Conservation (phyloP, 306 rosid species). For the Ceratonia siliqua region DNA sequence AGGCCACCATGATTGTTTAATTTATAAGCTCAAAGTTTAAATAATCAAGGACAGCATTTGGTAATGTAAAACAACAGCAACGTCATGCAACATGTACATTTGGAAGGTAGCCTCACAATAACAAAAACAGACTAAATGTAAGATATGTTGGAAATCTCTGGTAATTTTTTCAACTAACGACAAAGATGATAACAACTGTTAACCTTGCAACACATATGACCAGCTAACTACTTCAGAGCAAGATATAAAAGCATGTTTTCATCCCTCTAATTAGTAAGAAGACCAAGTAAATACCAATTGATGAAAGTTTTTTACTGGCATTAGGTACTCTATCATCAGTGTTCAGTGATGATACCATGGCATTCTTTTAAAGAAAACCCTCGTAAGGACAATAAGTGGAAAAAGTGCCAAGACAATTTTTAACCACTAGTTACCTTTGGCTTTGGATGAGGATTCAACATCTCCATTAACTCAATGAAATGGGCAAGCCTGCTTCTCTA, state of each 20-base stretch:
- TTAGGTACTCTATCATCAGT: background rate
- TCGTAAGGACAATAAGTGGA: background rate
- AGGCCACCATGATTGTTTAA: too few relatives aligned
- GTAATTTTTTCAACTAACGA: background rate
- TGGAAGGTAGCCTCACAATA: too few relatives aligned
- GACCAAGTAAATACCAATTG: slow-evolving; percentile 3
- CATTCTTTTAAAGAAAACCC: slow-evolving; percentile 1
- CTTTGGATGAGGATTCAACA: slow-evolving; percentile 87
- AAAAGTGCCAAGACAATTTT: background rate
- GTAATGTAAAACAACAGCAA: too few relatives aligned
- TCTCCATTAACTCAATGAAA: slow-evolving; percentile 92
- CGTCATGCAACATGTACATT: too few relatives aligned
- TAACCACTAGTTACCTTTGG: slow-evolving; percentile 66
- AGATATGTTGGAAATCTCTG: too few relatives aligned
- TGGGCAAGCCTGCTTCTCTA: slow-evolving; percentile 85
- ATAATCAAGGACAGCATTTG: too few relatives aligned
- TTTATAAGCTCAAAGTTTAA: too few relatives aligned
- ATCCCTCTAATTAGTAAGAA: background rate
- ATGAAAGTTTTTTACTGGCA: slow-evolving; percentile 3
- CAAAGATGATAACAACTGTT: background rate
- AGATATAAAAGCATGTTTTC: slow-evolving; percentile 21
- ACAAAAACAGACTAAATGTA: too few relatives aligned
- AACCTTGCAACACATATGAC: background rate
- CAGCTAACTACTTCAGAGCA: background rate
- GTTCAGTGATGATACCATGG: slow-evolving; percentile 13